phyloP scores from a whole-genome alignment of 148 eudicot species.

The Selenicereus undatus region DNA sequence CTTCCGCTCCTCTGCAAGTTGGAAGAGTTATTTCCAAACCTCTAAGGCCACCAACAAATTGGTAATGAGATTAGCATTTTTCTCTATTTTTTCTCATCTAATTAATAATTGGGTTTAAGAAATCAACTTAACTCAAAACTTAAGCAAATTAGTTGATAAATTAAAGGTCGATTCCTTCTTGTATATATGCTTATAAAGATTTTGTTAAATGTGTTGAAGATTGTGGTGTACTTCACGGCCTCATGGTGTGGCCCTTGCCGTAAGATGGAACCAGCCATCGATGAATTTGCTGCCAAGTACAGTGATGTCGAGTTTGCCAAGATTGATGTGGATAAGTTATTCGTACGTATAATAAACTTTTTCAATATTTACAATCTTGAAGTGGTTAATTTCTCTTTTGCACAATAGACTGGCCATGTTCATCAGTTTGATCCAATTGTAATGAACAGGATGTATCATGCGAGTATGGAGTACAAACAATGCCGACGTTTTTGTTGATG shows the following conservation, averaged over 20 bases:
- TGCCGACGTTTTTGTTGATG: constrained; percentile 50
- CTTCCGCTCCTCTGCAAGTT: constrained; percentile 37
- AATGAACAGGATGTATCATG: constrained; percentile 42
- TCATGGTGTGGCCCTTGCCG: constrained; percentile 77
- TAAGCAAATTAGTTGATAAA: neutral
- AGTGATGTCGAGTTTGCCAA: constrained; percentile 60
- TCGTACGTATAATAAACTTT: constrained; percentile 31
- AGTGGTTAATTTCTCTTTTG: neutral
- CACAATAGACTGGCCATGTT: too few species aligned
- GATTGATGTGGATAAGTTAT: constrained; percentile 78
- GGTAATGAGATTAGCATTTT: constrained; percentile 22
- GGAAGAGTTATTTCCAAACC: constrained; percentile 48
- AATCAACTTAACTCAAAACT: neutral
- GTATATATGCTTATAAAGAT: neutral
- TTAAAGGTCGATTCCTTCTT: too few species aligned
- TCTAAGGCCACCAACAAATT: constrained; percentile 50
- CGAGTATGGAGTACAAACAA: constrained; percentile 39
- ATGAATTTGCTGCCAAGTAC: constrained; percentile 53
- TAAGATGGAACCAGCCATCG: constrained; percentile 47
- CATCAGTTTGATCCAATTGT: neutral
- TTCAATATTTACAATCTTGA: neutral
- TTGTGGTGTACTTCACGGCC: constrained; percentile 61
- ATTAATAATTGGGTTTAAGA: neutral
- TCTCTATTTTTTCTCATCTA: too few species aligned
- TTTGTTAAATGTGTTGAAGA: constrained; percentile 9